Evolutionary conservation across 306 rosid genomes (phyloP).

Genomic region (Cicer chorassanicum): DNA sequence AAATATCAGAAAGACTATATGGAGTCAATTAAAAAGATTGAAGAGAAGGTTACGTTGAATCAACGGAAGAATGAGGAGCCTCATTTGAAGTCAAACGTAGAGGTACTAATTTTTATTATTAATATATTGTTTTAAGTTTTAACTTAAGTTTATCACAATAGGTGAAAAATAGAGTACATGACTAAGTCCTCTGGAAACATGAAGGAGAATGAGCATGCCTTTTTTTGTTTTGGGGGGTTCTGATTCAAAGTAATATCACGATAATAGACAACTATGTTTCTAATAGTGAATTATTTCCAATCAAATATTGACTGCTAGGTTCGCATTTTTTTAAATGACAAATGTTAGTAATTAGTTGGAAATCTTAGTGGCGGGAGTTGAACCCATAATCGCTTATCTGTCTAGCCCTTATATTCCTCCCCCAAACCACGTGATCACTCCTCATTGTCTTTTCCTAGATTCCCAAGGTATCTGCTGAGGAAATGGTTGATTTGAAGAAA

Average conservation of each 20-base stretch:
- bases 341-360: background rate
- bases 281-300: background rate
- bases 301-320: conserved; percentile 23
- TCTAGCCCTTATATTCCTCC: background rate
- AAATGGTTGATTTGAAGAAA: conserved; percentile 74
- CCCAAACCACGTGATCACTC: background rate
- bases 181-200: conserved; percentile 34
- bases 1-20: conserved; percentile 87
- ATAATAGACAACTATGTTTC: conserved; percentile 26
- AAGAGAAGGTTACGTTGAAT: conserved; percentile 71
- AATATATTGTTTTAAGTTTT: conserved; percentile 26
- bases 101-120: conserved; percentile 46
- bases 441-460: conserved; percentile 39
- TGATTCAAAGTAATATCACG: conserved; percentile 14
- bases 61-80: conserved; percentile 62
- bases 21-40: conserved; percentile 92
- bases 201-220: conserved; percentile 2
- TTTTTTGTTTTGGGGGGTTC: conserved; percentile 3
- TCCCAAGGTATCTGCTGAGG: conserved; percentile 58
- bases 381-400: background rate
- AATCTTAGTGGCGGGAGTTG: background rate
- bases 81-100: conserved; percentile 45
- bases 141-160: background rate
- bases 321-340: conserved; percentile 19
- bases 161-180: conserved; percentile 25